A percentile compares a stretch with the other conserved stretches of the same genome.
phyloP scores from a whole-genome alignment of 768 basidiomycete genomes.

The Leccinum ochraceum region DNA sequence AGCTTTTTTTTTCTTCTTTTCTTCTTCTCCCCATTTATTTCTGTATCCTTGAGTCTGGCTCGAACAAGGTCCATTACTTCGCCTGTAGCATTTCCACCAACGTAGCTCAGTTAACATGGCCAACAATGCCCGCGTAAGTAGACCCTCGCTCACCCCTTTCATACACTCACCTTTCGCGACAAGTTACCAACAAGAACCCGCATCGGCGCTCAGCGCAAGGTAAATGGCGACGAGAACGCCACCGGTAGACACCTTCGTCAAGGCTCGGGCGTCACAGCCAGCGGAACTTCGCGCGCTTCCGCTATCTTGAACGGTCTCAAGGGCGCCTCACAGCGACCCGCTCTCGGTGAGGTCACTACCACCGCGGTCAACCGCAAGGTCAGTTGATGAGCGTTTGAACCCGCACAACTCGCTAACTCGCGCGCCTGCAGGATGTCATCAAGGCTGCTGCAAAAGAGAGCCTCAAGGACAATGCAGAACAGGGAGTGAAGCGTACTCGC shows the following conservation, averaged over 20 bases:
- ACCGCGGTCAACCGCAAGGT: slow-evolving; percentile 80
- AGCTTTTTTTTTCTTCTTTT: slow-evolving; percentile 4
- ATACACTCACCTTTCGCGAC: slow-evolving; percentile 13
- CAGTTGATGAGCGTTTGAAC: slow-evolving; percentile 23
- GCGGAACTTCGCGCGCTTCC: slow-evolving; percentile 52
- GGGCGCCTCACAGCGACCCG: slow-evolving; percentile 62
- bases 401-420: slow-evolving; percentile 3
- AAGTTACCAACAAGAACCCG: slow-evolving; percentile 71
- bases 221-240: slow-evolving; percentile 79
- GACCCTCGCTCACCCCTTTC: not conserved
- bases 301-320: slow-evolving; percentile 47
- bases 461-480: slow-evolving; percentile 55
- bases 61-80: slow-evolving; percentile 15
- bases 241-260: slow-evolving; percentile 67
- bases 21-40: slow-evolving; percentile 30
- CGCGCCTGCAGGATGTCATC: slow-evolving; percentile 31
- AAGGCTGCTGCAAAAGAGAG: slow-evolving; percentile 58
- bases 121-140: slow-evolving; percentile 59
- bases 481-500: slow-evolving; percentile 57
- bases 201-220: slow-evolving; percentile 60
- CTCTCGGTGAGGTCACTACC: slow-evolving; percentile 79
- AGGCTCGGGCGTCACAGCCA: slow-evolving; percentile 46
- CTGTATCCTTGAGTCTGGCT: slow-evolving; percentile 13
- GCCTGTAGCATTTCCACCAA: slow-evolving; percentile 28
- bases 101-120: slow-evolving; percentile 44